Percentiles rank a stretch among this genome's conserved stretches.
These are phyloP conservation scores for Aspergillus diversus DNA, from an alignment of 495 filamentous ascomycete genomes.

Conservation along the genomic window DNA sequence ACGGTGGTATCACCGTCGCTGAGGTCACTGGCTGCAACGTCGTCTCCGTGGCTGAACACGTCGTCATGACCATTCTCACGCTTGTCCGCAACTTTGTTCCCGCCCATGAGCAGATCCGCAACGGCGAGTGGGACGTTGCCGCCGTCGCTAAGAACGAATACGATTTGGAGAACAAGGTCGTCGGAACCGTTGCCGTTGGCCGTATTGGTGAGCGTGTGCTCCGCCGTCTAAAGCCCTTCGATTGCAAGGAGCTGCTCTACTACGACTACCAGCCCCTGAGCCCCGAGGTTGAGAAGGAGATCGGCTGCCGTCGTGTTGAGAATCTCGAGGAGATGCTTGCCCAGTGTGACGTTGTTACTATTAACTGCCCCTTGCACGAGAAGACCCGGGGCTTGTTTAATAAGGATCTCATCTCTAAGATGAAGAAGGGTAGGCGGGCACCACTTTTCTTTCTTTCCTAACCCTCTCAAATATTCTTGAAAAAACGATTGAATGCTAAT, in stretches of 20 bases:
- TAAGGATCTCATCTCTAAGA: conserved; percentile 99
- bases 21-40: conserved; percentile 96
- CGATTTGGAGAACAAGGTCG: conserved; percentile 95
- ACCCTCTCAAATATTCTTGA: background rate
- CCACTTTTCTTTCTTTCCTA: background rate
- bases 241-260: conserved; percentile 99
- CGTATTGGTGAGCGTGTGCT: conserved; percentile 98
- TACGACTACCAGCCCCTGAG: conserved; percentile 97
- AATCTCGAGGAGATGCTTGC: conserved; percentile 90
- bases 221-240: conserved; percentile 91
- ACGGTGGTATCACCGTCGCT: conserved; percentile 94
- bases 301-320: conserved; percentile 88
- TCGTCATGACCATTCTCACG: conserved; percentile 96
- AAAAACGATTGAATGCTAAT: background rate
- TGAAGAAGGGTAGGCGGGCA: conserved; percentile 83
- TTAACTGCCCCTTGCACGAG: conserved; percentile 99
- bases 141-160: conserved; percentile 96
- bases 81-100: conserved; percentile 98
- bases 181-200: conserved; percentile 96
- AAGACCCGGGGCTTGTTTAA: conserved; percentile 96
- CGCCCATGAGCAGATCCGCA: conserved; percentile 88
- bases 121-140: conserved; percentile 93
- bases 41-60: conserved; percentile 90
- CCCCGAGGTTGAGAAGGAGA: conserved; percentile 90
- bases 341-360: conserved; percentile 98